Percentiles rank a stretch among this genome's conserved stretches.
These are phyloP conservation scores for Xylaria palmicola DNA, from an alignment of 495 filamentous ascomycete genomes.

Conservation along the genomic window DNA sequence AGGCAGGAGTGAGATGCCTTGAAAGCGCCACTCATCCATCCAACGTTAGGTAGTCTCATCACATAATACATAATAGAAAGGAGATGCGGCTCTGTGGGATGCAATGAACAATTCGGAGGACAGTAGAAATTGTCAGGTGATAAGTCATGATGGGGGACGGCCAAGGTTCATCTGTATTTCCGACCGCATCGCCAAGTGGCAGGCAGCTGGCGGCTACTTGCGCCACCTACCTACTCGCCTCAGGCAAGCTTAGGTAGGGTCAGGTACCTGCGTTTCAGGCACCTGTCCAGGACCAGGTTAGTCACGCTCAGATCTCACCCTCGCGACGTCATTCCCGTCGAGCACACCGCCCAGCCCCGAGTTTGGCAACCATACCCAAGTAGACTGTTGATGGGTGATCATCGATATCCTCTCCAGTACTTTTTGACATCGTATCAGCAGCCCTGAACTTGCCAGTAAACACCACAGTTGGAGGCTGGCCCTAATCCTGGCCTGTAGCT, in stretches of 20 bases:
- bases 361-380: not conserved
- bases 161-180: too few relatives aligned
- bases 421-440: too few relatives aligned
- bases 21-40: not conserved
- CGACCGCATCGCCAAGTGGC: not conserved
- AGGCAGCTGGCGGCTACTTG: not conserved
- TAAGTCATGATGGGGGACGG: too few relatives aligned
- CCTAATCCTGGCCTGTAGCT: conserved; percentile 12
- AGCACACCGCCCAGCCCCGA: not conserved
- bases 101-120: too few relatives aligned
- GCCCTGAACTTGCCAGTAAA: not conserved
- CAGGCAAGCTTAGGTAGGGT: too few relatives aligned
- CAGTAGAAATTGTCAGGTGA: too few relatives aligned
- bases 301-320: conserved; percentile 4
- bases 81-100: too few relatives aligned
- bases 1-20: conserved; percentile 4
- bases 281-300: too few relatives aligned
- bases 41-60: too few relatives aligned
- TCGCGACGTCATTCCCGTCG: conserved; percentile 6
- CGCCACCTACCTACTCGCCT: too few relatives aligned
- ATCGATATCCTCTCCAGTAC: too few relatives aligned
- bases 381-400: not conserved
- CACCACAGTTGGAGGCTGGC: conserved; percentile 3
- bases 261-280: too few relatives aligned
- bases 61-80: not conserved